A percentile compares a stretch with the other conserved stretches of the same genome.
Evolutionary conservation across 2,329 filamentous ascomycete species (phyloP).

Genomic region (Thelonectria rubi): DNA sequence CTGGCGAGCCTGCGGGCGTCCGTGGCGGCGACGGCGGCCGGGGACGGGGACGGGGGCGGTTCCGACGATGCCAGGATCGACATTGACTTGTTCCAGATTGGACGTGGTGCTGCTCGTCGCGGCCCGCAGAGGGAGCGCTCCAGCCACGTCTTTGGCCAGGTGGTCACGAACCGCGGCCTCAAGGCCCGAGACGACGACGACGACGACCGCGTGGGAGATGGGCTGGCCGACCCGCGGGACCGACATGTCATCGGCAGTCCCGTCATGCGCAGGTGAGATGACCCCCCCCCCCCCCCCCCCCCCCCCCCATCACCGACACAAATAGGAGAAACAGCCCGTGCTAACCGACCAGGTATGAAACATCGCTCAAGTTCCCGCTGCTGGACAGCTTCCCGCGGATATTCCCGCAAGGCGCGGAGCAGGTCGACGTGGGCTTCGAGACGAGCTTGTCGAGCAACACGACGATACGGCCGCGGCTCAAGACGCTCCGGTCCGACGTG

Average conservation of each 20-base stretch:
- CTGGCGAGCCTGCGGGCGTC: slow-evolving; percentile 80
- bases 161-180: slow-evolving; percentile 38
- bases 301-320: neutral
- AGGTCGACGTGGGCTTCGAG: slow-evolving; percentile 52
- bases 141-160: slow-evolving; percentile 44
- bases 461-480: slow-evolving; percentile 74
- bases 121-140: slow-evolving; percentile 21
- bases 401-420: slow-evolving; percentile 59
- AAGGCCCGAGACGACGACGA: slow-evolving; percentile 14
- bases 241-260: slow-evolving; percentile 42
- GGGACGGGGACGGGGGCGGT: slow-evolving; percentile 43
- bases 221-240: slow-evolving; percentile 11
- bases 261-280: slow-evolving; percentile 44
- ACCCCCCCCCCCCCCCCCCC: neutral
- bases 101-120: slow-evolving; percentile 17
- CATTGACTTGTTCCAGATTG: slow-evolving; percentile 46
- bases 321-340: neutral
- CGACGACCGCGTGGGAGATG: slow-evolving; percentile 6
- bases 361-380: slow-evolving; percentile 73
- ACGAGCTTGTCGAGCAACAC: slow-evolving; percentile 79
- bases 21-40: slow-evolving; percentile 51
- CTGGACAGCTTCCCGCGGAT: slow-evolving; percentile 86
- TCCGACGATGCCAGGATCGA: slow-evolving; percentile 44
- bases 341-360: slow-evolving; percentile 52
- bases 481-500: slow-evolving; percentile 70